Evolutionary conservation across 2,329 filamentous ascomycete species (phyloP), one percentile per base, ranked within the genome.

Genomic region (Trichoderma koningiopsis): DNA sequence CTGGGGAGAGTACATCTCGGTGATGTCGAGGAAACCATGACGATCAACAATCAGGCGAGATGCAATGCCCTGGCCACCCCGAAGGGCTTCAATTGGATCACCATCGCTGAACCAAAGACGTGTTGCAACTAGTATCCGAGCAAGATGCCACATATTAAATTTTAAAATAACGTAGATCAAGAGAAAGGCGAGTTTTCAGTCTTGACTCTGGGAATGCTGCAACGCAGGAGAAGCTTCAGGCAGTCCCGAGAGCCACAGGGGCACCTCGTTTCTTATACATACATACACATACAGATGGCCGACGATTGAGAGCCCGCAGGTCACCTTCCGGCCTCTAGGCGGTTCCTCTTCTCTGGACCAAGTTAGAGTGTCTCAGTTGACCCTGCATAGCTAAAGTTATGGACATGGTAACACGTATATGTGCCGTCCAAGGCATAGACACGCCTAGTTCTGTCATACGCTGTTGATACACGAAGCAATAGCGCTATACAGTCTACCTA

Each of bases 71-170:
- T 68, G 65, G 14, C 65, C 59, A 3, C 69, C 69, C 22, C 69
- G 64, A 5, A 10, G 16, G 24, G 40, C 14, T 1, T 64, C 66
- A 3, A 68, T 33, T 24, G 69, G 22, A 19, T 49, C 8, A 10
- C 69, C 69, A 68, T 70, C 69, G 40, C 69, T 70, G 14, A 70
- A 70, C 69, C 69, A 70, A 22, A 70, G 65, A 6, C 33, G 69
- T 0, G 35, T 55, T 33, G 31, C 47, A 27, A 7, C 35, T 3
- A 70, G 27, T 35, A 70, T 60, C 27, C n/a, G 27, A 59, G 24
- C 43, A 53, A 70, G 52, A n/a, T 68, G 69, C 69, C 69, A 70
- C 69, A 70, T 70, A 22, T 69, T 55, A 35, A 47, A 66, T n/a
- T 27, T 2, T 27, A 27, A 27, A 27, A 27, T 4, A 31, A 31